Base-by-base conservation (phyloP, 164 flowering plant genomes). In the Chimonanthus salicifolius region DNA sequence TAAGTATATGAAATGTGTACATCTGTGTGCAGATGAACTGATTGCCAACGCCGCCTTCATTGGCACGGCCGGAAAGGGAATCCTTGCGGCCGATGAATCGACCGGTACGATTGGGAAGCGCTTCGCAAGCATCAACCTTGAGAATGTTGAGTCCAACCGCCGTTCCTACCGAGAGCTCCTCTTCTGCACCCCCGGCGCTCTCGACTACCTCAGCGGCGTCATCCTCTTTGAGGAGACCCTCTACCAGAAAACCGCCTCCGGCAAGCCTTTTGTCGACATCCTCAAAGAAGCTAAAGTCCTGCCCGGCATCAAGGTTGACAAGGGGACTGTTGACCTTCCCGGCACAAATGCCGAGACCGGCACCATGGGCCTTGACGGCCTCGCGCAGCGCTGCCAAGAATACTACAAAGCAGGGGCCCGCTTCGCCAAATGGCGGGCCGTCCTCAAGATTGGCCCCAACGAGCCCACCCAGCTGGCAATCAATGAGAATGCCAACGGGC, bases 51-150 rank as follows among this genome's bases (percentile, higher is more conserved):
- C 89, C 67, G 72, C 82, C 74, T 85, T 85, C 79, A 85, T 86
- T 74, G 87, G 86, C 68, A 86, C 87, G 65, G 87, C 87, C 20
- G 89, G 87, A 16, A 86, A 82, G 84, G 89, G 89, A 44, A 86
- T 86, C 63, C 87, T 86, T 46, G 89, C 87, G n/a, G 89, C 89
- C 8, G 89, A 85, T 78, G 89, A 86, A 68, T 84, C 86, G 18
- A 86, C 87, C 44, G 87, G 89, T 58, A 86, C 89, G 46, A 86
- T 86, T 45, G 89, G 87, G 16, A 86, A 86, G 80, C 85, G 87
- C 60, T 78, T 86, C 2, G 47, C 87, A 3, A 83, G 88, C 83
- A 84, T 86, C 80, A 85, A 83, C 65, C 86, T 85, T 11, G 89
- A 86, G 82, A 86, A 86, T 15, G 78, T 71, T 33, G 89, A 86